Base-by-base conservation (phyloP, 225 moss, liverwort and hornwort genomes). In the Antitrichia curtipendula region DNA sequence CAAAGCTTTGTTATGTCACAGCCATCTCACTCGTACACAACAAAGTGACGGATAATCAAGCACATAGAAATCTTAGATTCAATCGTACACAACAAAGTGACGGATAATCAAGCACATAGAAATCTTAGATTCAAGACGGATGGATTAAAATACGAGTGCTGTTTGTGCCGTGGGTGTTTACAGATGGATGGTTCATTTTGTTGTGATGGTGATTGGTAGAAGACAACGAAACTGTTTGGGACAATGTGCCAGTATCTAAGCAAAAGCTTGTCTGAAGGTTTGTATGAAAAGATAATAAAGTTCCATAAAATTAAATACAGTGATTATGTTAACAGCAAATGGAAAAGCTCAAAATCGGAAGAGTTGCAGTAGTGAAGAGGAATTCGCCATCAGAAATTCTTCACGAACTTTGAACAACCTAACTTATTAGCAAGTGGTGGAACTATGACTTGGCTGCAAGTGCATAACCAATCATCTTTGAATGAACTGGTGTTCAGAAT, bases 171-270 rank as follows among this genome's bases (percentile, higher is more conserved):
- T 72, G 82, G 61, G 36, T 77, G 88, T 32, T 57, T 84, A 57
- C 82, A 93, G 93, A 90, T 93, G 88, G 32, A 59, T 50, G 69
- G 86, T 82, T 70, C 81, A 59, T 50, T 15, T 34, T 93, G 93
- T 85, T 89, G 90, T 65, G 90, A 87, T 75, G 93, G 91, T 75
- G 93, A 93, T 84, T 93, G 93, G 93, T 93, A 93, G 73, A 34
- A 41, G 58, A n/a, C 16, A 41, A 63, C 17, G n/a, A 58, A 80
- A 9, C 16, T 56, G 40, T 45, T 64, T 45, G 64, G 45, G 28
- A 50, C 31, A 70, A 20, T 79, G 49, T 65, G 52, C 47, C 24
- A 40, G 25, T 21, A 45, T 45, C 5, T 16, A 25, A 56, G 11
- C 10, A 4, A 4, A 38, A 38, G n/a, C 54, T n/a, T 24, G 10